These are phyloP conservation scores for Dacryopinax primogenitus DNA, from an alignment of 768 basidiomycete species.

Conservation along the genomic window DNA sequence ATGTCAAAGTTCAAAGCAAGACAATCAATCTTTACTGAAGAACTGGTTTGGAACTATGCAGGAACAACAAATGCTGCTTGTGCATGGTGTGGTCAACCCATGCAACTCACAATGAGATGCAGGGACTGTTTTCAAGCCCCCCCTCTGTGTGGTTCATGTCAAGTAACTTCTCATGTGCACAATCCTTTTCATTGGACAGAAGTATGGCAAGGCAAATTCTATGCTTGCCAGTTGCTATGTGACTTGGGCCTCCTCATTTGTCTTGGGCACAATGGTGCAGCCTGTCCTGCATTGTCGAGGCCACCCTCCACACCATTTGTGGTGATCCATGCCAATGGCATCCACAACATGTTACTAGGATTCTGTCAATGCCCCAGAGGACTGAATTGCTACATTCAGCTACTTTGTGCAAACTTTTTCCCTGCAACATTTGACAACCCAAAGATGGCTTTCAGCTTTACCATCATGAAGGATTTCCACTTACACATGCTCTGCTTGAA, in stretches of 20 bases:
- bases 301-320: too few relatives aligned
- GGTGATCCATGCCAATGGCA: conserved; percentile 6
- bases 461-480: conserved; percentile 11
- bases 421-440: background rate
- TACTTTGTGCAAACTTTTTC: background rate
- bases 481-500: conserved; percentile 14
- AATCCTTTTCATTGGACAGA: too few relatives aligned
- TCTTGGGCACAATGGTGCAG: background rate
- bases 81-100: background rate
- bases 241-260: background rate
- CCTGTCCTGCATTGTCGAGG: background rate
- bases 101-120: background rate
- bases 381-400: background rate
- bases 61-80: background rate
- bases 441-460: background rate
- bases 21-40: too few relatives aligned
- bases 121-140: background rate
- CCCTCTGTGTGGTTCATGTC: background rate
- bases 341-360: background rate
- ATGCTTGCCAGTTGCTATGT: background rate
- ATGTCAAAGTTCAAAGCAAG: too few relatives aligned
- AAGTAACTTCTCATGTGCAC: background rate
- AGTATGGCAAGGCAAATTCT: background rate
- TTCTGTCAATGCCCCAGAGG: background rate
- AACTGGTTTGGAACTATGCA: background rate